Evolutionary conservation across 1,284 basidiomycete species (phyloP).

Genomic region (Malassezia japonica): DNA sequence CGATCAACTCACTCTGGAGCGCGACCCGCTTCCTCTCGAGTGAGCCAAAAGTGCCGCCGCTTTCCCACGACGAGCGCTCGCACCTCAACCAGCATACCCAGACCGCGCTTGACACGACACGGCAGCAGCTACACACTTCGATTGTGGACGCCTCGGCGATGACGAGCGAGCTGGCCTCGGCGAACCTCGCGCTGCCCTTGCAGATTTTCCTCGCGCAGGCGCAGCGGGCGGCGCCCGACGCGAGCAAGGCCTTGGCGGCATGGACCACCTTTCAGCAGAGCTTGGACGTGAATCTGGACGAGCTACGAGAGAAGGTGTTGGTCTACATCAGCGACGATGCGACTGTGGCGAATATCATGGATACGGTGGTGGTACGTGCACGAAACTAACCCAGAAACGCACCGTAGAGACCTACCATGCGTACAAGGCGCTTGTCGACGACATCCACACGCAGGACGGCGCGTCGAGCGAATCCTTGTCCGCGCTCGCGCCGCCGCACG

Average conservation of each 20-base stretch:
- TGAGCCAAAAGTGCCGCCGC: too few species aligned
- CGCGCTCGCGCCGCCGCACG: not conserved
- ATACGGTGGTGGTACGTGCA: not conserved
- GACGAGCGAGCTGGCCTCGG: not conserved
- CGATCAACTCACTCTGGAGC: constrained; percentile 3
- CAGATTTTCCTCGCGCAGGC: constrained; percentile 2
- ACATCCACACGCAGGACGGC: too few species aligned
- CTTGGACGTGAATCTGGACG: constrained; percentile 12
- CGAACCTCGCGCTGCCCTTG: constrained; percentile 11
- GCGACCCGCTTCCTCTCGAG: not conserved
- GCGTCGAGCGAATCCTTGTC: too few species aligned
- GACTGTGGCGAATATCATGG: not conserved
- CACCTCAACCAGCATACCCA: not conserved
- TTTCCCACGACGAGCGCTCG: not conserved
- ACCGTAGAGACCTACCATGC: not conserved
- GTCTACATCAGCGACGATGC: constrained; percentile 5
- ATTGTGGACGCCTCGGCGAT: not conserved
- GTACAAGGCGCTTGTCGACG: not conserved
- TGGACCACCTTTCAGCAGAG: constrained; percentile 13
- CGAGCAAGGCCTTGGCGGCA: constrained; percentile 3
- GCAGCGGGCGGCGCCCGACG: not conserved
- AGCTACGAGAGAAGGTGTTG: not conserved
- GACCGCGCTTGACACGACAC: not conserved
- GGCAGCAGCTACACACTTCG: not conserved
- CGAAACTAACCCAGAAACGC: not conserved